Evolutionary conservation across 176 grass and related monocot species (phyloP).

Genomic region (Avena eriantha): DNA sequence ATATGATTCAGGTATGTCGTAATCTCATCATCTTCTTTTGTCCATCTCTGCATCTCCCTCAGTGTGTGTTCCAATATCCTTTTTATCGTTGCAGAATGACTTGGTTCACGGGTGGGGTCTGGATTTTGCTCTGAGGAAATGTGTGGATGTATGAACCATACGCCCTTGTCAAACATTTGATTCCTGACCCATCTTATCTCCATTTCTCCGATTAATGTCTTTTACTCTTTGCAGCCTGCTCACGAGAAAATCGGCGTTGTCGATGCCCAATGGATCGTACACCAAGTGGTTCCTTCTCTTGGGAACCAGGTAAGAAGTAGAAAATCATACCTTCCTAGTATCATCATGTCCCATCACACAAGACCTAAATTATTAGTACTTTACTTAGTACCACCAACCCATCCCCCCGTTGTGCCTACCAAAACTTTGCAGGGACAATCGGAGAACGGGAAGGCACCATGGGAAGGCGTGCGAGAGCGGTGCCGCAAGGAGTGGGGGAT

Average conservation of each 20-base stretch:
- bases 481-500: constrained; percentile 85
- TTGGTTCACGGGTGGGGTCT: constrained; percentile 96
- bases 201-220: neutral
- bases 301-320: constrained; percentile 65
- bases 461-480: constrained; percentile 84
- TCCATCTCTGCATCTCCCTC: neutral
- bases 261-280: constrained; percentile 95
- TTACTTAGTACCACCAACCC: neutral
- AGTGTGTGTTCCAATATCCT: neutral
- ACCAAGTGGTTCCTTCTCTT: constrained; percentile 86
- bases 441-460: constrained; percentile 79
- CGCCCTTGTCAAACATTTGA: neutral
- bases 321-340: neutral
- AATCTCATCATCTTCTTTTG: neutral
- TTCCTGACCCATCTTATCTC: neutral
- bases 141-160: constrained; percentile 70
- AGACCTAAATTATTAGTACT: neutral
- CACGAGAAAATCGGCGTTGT: constrained; percentile 94
- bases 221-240: constrained; percentile 62
- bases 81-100: constrained; percentile 65
- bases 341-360: neutral
- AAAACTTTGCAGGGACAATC: constrained; percentile 60
- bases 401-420: too few relatives aligned
- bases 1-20: constrained; percentile 89
- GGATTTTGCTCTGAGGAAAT: constrained; percentile 87